These are phyloP conservation scores for Arxiozyma bovina DNA, from an alignment of 1,139 yeast species.

Conservation along the genomic window DNA sequence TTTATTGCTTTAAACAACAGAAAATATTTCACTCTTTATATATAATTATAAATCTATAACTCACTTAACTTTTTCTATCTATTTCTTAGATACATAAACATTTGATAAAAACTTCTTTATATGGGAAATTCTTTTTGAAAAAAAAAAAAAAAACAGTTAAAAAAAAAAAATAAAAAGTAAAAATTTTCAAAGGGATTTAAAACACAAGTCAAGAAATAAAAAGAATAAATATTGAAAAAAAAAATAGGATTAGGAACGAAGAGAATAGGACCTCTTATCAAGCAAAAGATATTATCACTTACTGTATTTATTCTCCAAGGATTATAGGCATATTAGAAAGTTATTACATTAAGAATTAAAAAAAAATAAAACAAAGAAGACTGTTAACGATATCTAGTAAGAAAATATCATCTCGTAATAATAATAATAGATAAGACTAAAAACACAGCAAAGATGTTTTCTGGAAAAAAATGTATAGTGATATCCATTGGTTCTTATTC, in stretches of 20 bases:
- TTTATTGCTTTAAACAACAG: too few relatives aligned
- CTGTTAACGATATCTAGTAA: neutral
- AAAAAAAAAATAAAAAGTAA: too few relatives aligned
- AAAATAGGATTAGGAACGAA: too few relatives aligned
- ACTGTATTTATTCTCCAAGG: neutral
- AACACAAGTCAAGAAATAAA: neutral
- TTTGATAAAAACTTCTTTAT: too few relatives aligned
- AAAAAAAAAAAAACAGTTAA: too few relatives aligned
- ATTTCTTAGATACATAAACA: too few relatives aligned
- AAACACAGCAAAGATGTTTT: neutral
- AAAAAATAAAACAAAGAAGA: too few relatives aligned
- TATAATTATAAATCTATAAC: too few relatives aligned
- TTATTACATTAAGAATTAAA: neutral
- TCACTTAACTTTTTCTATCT: too few relatives aligned
- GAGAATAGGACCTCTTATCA: too few relatives aligned
- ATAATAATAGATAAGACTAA: neutral
- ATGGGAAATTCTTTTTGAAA: too few relatives aligned
- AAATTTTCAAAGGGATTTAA: neutral
- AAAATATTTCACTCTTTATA: too few relatives aligned
- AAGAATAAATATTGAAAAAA: neutral
- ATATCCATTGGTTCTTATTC: slow-evolving; percentile 60
- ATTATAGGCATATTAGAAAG: neutral
- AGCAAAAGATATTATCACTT: neutral
- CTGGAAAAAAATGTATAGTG: slow-evolving; percentile 35
- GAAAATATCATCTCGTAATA: neutral